Evolutionary conservation across 768 basidiomycete genomes (phyloP), one percentile per base, ranked within the genome.

Genomic region (Mycena floridula): DNA sequence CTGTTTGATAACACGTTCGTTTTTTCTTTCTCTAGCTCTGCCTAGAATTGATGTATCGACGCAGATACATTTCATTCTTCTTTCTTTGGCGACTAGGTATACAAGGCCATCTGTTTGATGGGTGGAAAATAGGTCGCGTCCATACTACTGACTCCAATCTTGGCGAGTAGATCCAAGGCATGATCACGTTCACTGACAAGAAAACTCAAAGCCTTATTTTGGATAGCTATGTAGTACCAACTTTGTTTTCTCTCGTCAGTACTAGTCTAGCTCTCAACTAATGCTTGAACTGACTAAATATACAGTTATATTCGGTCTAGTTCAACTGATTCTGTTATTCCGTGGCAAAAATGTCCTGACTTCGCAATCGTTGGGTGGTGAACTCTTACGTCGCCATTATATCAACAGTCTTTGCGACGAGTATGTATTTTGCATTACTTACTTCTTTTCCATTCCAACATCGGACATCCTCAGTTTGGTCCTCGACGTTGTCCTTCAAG

Each of bases 201-300:
- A n/a, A n/a, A n/a, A n/a, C n/a, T n/a, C n/a, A n/a, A n/a, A n/a
- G n/a, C n/a, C 16, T 16, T 41, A 11, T 41, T 41, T 24, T 41
- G 40, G 40, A 22, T 41, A 7, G 40, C 40, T 41, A n/a, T n/a
- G n/a, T n/a, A 41, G 7, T 21, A 41, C 40, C 7, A 41, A 41
- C 18, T 25, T 41, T 13, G 23, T 41, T 18, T 41, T 41, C 24
- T 18, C 40, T 7, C 7, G 40, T 41, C 7, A 12, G 40, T 41
- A 12, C 11, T 41, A 25, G 7, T 21, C 16, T n/a, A n/a, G n/a
- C n/a, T 21, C 18, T 41, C 7, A 22, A 7, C 24, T 11, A 22
- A 11, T 15, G 12, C 18, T 25, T 11, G 13, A 24, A 41, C 18
- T 25, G 13, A 12, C 23, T 11, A 11, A 18, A 41, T 30, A 25